Evolutionary conservation across 495 filamentous ascomycete genomes (phyloP).

Genomic region (Lepidopterella palustris): DNA sequence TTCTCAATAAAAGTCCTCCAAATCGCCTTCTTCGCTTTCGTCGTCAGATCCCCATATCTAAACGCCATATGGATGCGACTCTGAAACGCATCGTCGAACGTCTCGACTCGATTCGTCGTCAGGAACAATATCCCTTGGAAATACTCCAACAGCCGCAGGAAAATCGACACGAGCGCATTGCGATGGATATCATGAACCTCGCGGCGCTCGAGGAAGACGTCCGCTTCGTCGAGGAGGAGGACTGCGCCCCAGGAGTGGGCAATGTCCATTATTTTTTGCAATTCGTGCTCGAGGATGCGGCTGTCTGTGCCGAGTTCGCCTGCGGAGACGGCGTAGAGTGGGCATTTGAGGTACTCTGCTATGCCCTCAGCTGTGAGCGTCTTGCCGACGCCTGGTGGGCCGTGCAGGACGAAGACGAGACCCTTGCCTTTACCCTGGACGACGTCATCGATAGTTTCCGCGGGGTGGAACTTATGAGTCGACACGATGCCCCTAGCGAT

Average conservation of each 20-base stretch:
- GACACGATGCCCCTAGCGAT: constrained; percentile 77
- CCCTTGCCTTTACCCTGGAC: constrained; percentile 74
- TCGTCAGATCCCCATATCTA: constrained; percentile 69
- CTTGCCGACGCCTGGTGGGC: constrained; percentile 82
- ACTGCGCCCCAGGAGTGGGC: constrained; percentile 79
- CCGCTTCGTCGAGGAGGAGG: constrained; percentile 43
- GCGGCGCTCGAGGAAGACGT: constrained; percentile 43
- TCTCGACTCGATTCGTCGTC: constrained; percentile 74
- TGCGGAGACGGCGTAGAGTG: constrained; percentile 77
- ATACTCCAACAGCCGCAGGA: constrained; percentile 51
- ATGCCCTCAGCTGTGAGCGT: constrained; percentile 86
- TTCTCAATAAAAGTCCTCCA: constrained; percentile 81
- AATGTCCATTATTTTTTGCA: constrained; percentile 80
- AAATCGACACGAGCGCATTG: constrained; percentile 42
- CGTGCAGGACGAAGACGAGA: constrained; percentile 69
- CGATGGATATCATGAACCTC: constrained; percentile 41
- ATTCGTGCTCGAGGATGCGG: constrained; percentile 66
- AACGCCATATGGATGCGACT: constrained; percentile 67
- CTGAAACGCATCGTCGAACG: constrained; percentile 63
- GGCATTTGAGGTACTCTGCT: constrained; percentile 71
- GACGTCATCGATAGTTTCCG: constrained; percentile 77
- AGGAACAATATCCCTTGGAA: constrained; percentile 78
- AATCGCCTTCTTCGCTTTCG: constrained; percentile 70
- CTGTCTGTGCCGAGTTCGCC: constrained; percentile 79
- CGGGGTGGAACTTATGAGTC: constrained; percentile 73